Evolutionary conservation across 1,284 basidiomycete genomes (phyloP), one percentile per base, ranked within the genome.

Genomic region (Pterulicium gracile): DNA sequence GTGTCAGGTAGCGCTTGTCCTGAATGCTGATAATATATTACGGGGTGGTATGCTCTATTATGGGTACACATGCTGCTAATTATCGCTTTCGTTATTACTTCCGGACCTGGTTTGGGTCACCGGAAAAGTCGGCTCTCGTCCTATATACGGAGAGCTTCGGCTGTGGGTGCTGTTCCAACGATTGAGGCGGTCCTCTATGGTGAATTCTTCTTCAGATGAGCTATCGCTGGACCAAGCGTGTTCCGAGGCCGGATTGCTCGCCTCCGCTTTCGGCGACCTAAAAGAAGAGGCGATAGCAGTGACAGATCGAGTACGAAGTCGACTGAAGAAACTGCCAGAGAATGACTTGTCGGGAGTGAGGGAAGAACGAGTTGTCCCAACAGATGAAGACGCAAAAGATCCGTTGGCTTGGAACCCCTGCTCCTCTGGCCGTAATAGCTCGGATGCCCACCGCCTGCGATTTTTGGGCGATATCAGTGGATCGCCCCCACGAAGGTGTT

Each of bases 211-310:
- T 24, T 73, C 76, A 3, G 76, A 78, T 3, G 81, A 83, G 52
- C 74, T 81, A 56, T 84, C 80, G 49, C 75, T 83, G 51, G 79
- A 80, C 75, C 77, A 82, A 2, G 61, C 54, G 24, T 64, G 60
- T 43, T 70, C 71, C 12, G 57, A 56, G 40, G 51, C 54, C 39
- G 50, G 52, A 22, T 63, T 64, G 7, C 55, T 53, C 42, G 58
- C 57, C 5, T 52, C 52, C 36, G 55, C 52, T 46, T 55, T 64
- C 45, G 61, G 61, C 32, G 64, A 57, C 4, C 65, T 57, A 52
- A 75, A 72, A 1, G 76, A 66, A 1, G 71, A 57, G 15, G 72
- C 57, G 24, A 79, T 55, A 3, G 66, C 65, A 1, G 73, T 61
- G 42, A 77, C 65, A 1, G 82, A 82, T 52, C 61, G 69, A 18